Evolutionary conservation across 2,329 filamentous ascomycete species (phyloP), one percentile per base, ranked within the genome.

Genomic region (Xylaria polymorpha): DNA sequence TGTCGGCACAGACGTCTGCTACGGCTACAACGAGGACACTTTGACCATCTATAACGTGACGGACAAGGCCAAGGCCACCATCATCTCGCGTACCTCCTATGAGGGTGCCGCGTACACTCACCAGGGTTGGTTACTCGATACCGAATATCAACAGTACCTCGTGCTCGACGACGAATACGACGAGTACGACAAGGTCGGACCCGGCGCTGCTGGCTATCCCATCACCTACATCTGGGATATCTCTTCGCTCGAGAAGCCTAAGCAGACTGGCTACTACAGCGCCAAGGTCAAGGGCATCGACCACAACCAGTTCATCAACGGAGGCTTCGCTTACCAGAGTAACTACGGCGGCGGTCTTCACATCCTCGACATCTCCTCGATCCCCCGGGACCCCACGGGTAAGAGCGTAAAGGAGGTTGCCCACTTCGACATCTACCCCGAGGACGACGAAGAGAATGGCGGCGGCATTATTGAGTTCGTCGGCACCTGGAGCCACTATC

Each of bases 61-160:
- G 35, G 74, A 85, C 77, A 85, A 85, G 79, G 77, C 78, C 48
- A 71, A 73, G 48, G 70, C 80, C 29, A 79, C 74, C 51, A 77
- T 85, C 68, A 81, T 87, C 71, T 86, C 85, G 63, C 81, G 81
- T 50, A 86, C 84, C 12, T 83, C 83, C 6, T 88, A 87, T 77
- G 81, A 83, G 22, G 86, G 86, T 64, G 85, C 85, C 15, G 76
- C 82, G 25, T 87, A 88, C 80, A 86, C 85, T 3, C 86, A 88
- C 76, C 86, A 88, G 74, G 86, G 86, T 44, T 83, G 82, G 77
- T 76, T 87, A 9, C 80, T 85, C 58, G 81, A 85, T 72, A 74
- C 75, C 22, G 74, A 80, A 69, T 80, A 67, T 64, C 75, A 78
- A 68, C 67, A 76, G 68, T 78, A 73, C 74, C 80, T 85, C 18